Percentiles rank a stretch among this genome's conserved stretches.
Conservation (phyloP, 2,329 filamentous ascomycete species). For the Zymoseptoria brevis region DNA sequence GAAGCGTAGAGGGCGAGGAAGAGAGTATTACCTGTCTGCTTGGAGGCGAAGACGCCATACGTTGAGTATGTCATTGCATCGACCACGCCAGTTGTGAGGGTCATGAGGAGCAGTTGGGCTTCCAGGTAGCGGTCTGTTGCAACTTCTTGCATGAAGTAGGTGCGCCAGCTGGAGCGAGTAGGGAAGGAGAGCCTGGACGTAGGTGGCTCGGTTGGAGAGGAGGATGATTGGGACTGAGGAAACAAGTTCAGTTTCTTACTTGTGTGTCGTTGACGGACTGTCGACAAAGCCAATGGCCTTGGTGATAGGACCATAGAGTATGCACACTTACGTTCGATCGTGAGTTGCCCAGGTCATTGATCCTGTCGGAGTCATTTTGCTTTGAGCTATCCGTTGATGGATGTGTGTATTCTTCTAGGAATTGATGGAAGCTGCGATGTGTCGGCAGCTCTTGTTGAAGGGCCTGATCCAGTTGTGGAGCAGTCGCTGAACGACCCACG, state of each 20-base stretch:
- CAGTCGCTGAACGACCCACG: neutral
- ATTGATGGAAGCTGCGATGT: neutral
- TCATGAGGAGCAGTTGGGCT: constrained; percentile 23
- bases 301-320: too few relatives aligned
- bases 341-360: neutral
- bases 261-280: neutral
- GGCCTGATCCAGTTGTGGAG: neutral
- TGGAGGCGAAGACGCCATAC: constrained; percentile 24
- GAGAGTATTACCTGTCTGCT: constrained; percentile 32
- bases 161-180: constrained; percentile 11
- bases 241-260: neutral
- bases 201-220: neutral
- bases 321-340: neutral
- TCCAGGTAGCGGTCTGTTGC: constrained; percentile 19
- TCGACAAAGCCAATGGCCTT: neutral
- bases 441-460: neutral
- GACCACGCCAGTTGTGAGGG: constrained; percentile 22
- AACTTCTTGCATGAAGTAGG: constrained; percentile 22
- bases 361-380: neutral
- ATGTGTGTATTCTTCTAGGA: neutral
- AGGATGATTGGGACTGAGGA: neutral
- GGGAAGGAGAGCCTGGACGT: neutral
- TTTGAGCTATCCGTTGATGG: neutral
- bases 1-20: constrained; percentile 19
- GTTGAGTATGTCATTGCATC: constrained; percentile 25